phyloP scores from a whole-genome alignment of 345 rosid species.

The Cochlearia excelsa region DNA sequence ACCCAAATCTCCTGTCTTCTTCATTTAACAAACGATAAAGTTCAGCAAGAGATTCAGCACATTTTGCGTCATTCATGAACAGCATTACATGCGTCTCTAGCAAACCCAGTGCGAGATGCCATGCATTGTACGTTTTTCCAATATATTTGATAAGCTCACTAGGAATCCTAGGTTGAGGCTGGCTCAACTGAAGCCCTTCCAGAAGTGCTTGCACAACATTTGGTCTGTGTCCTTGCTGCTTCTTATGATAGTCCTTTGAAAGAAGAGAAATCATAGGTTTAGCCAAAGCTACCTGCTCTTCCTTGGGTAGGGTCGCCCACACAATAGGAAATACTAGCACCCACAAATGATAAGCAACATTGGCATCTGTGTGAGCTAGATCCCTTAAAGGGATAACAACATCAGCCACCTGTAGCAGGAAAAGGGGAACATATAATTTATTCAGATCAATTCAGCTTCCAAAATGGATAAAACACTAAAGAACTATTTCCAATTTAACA shows the following conservation, averaged over 20 bases:
- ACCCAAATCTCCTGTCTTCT: slow-evolving; percentile 97
- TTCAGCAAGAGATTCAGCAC: slow-evolving; percentile 94
- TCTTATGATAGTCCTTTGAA: slow-evolving; percentile 92
- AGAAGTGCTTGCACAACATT: slow-evolving; percentile 98
- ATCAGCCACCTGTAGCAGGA: slow-evolving; percentile 67
- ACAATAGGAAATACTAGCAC: slow-evolving; percentile 96
- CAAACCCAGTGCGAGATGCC: slow-evolving; percentile 88
- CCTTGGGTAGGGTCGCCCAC: slow-evolving; percentile 85
- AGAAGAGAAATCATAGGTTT: slow-evolving; percentile 83
- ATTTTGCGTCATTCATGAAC: slow-evolving; percentile 81
- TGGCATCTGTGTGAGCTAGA: slow-evolving; percentile 84
- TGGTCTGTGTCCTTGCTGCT: slow-evolving; percentile 87
- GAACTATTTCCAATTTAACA: slow-evolving; percentile 9
- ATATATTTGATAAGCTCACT: slow-evolving; percentile 94
- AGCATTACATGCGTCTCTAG: slow-evolving; percentile 93
- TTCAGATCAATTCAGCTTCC: slow-evolving; percentile 20
- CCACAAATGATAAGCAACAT: slow-evolving; percentile 97
- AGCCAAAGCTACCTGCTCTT: slow-evolving; percentile 78
- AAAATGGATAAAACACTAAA: slow-evolving; percentile 8
- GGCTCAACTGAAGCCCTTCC: slow-evolving; percentile 97
- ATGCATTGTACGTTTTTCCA: slow-evolving; percentile 97
- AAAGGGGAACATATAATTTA: slow-evolving; percentile 56
- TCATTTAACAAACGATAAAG: slow-evolving; percentile 88
- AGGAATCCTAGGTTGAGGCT: slow-evolving; percentile 98
- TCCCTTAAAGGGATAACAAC: slow-evolving; percentile 83